These are phyloP conservation scores for Stachybotrys elegans DNA, from an alignment of 2,329 filamentous ascomycete genomes.

Conservation along the genomic window DNA sequence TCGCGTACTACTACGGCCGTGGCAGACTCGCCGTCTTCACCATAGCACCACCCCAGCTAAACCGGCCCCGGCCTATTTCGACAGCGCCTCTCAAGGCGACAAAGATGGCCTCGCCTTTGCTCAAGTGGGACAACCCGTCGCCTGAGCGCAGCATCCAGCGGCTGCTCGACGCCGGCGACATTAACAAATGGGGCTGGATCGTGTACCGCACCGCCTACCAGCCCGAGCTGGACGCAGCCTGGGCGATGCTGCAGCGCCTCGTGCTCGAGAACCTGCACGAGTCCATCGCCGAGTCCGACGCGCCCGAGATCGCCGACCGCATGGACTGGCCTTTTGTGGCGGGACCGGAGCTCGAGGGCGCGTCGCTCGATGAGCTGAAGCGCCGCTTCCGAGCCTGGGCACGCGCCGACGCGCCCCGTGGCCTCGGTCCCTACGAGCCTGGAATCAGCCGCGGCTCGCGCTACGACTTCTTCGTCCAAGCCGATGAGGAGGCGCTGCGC, in stretches of 20 bases:
- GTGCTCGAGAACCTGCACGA: not conserved
- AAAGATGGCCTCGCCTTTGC: too few species aligned
- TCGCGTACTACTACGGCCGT: too few species aligned
- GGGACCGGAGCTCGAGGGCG: constrained; percentile 11
- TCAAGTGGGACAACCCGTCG: not conserved
- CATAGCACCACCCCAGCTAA: too few species aligned
- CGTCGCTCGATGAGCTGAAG: constrained; percentile 8
- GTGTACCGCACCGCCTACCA: not conserved
- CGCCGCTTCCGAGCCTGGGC: constrained; percentile 9
- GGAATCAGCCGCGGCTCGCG: constrained; percentile 4
- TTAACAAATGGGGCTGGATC: not conserved
- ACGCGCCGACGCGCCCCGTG: not conserved
- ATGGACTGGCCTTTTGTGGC: constrained; percentile 12
- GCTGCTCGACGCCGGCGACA: not conserved
- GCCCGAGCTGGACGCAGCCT: not conserved
- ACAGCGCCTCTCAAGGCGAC: too few species aligned
- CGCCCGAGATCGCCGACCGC: constrained; percentile 7
- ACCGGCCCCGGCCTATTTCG: too few species aligned
- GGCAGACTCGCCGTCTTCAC: too few species aligned
- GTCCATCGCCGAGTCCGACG: constrained; percentile 8
- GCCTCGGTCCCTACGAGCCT: not conserved
- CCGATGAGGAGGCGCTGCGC: constrained; percentile 7
- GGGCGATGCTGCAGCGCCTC: not conserved
- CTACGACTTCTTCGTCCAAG: constrained; percentile 9
- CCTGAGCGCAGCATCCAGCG: not conserved